Conservation (phyloP, 495 filamentous ascomycete genomes). For the Physcia stellaris region DNA sequence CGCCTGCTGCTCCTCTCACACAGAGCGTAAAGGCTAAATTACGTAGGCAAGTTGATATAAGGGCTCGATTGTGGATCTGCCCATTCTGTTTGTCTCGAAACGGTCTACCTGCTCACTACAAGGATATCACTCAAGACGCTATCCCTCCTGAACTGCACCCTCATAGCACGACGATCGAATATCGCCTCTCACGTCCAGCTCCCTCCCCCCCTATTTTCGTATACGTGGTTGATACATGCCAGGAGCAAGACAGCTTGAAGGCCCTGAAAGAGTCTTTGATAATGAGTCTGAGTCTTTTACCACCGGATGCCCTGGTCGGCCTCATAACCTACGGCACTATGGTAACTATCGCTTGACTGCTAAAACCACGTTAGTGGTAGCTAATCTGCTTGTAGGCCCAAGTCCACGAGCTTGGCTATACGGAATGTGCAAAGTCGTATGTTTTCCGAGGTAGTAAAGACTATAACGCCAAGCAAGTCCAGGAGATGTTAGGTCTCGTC, state of each 20-base stretch:
- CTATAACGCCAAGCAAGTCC: slow-evolving; percentile 90
- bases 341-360: slow-evolving; percentile 34
- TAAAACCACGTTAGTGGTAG: background rate
- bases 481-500: slow-evolving; percentile 90
- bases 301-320: slow-evolving; percentile 86
- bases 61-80: slow-evolving; percentile 94
- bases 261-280: slow-evolving; percentile 92
- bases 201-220: slow-evolving; percentile 93
- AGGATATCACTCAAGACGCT: slow-evolving; percentile 89
- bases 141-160: slow-evolving; percentile 95
- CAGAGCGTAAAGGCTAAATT: slow-evolving; percentile 11
- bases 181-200: slow-evolving; percentile 81
- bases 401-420: slow-evolving; percentile 97
- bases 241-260: slow-evolving; percentile 94
- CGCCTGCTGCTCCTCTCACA: slow-evolving; percentile 13
- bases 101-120: slow-evolving; percentile 90
- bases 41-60: slow-evolving; percentile 80
- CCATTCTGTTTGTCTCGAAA: slow-evolving; percentile 97
- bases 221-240: slow-evolving; percentile 96
- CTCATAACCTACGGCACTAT: slow-evolving; percentile 95
- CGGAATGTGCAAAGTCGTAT: slow-evolving; percentile 97
- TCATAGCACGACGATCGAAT: slow-evolving; percentile 92
- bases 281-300: slow-evolving; percentile 90
- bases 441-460: slow-evolving; percentile 98
- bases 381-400: slow-evolving; percentile 51